Conservation (phyloP, 2,329 filamentous ascomycete species). For the Hirsutella thompsonii region DNA sequence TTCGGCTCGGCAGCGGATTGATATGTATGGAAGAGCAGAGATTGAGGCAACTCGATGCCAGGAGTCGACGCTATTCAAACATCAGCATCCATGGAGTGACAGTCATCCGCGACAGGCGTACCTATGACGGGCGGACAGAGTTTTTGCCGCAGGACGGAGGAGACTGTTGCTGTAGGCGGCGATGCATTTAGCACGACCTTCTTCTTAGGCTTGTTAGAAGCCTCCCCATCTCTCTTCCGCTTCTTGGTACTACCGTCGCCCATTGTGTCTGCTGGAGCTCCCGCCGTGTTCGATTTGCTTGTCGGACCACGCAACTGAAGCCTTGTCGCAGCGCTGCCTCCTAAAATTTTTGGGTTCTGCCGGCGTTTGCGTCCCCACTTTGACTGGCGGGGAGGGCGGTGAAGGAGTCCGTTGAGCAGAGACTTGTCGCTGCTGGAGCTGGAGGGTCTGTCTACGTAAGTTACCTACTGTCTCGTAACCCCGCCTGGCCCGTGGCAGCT, state of each 20-base stretch:
- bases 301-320: not conserved
- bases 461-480: not conserved
- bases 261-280: constrained; percentile 15
- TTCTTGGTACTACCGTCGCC: constrained; percentile 31
- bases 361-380: not conserved
- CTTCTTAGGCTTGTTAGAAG: constrained; percentile 30
- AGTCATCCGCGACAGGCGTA: constrained; percentile 16
- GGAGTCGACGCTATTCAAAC: constrained; percentile 17
- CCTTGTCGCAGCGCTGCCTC: not conserved
- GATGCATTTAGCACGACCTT: constrained; percentile 36
- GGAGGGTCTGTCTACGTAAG: too few relatives aligned
- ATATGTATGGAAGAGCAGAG: constrained; percentile 35
- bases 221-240: constrained; percentile 36
- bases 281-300: not conserved
- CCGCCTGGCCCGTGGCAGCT: too few relatives aligned
- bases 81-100: not conserved
- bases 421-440: too few relatives aligned
- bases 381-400: not conserved
- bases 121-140: constrained; percentile 40
- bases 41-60: constrained; percentile 21
- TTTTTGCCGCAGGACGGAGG: constrained; percentile 30
- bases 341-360: constrained; percentile 13
- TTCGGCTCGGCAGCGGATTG: constrained; percentile 22
- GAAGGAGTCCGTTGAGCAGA: not conserved
- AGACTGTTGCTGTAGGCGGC: constrained; percentile 27